A percentile compares a stretch with the other conserved stretches of the same genome.
phyloP scores from a whole-genome alignment of 176 grass and related monocot genomes.

The Leersia perrieri region DNA sequence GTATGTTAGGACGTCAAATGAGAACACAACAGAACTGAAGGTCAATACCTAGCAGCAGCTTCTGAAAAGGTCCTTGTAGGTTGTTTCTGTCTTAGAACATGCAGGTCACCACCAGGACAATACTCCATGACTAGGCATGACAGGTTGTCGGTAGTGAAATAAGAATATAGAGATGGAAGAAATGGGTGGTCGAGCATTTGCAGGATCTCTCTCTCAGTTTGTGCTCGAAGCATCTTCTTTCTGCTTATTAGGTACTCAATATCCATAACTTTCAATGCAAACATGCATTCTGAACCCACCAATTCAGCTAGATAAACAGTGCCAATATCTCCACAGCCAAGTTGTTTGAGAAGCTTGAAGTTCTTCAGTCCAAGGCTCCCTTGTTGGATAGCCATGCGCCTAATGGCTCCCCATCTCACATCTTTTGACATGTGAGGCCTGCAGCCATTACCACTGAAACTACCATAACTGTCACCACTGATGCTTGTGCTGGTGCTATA shows the following conservation, averaged over 20 bases:
- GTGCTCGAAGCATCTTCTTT: constrained; percentile 94
- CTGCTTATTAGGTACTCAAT: constrained; percentile 86
- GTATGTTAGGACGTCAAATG: neutral
- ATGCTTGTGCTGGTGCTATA: constrained; percentile 94
- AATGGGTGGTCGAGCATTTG: constrained; percentile 98
- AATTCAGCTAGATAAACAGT: constrained; percentile 96
- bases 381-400: constrained; percentile 60
- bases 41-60: constrained; percentile 71
- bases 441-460: constrained; percentile 61
- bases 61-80: constrained; percentile 83
- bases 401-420: constrained; percentile 80
- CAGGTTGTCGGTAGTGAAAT: constrained; percentile 94
- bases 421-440: constrained; percentile 99
- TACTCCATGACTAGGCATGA: constrained; percentile 97
- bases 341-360: constrained; percentile 90
- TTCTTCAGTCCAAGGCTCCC: constrained; percentile 81
- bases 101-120: constrained; percentile 88
- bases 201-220: constrained; percentile 95
- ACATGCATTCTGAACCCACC: constrained; percentile 80
- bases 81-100: constrained; percentile 92
- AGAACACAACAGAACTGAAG: neutral
- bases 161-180: constrained; percentile 88
- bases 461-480: constrained; percentile 85
- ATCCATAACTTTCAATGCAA: constrained; percentile 97
- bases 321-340: constrained; percentile 96